Conservation (phyloP, 805 yeast genomes). For the Kuraishia molischiana region DNA sequence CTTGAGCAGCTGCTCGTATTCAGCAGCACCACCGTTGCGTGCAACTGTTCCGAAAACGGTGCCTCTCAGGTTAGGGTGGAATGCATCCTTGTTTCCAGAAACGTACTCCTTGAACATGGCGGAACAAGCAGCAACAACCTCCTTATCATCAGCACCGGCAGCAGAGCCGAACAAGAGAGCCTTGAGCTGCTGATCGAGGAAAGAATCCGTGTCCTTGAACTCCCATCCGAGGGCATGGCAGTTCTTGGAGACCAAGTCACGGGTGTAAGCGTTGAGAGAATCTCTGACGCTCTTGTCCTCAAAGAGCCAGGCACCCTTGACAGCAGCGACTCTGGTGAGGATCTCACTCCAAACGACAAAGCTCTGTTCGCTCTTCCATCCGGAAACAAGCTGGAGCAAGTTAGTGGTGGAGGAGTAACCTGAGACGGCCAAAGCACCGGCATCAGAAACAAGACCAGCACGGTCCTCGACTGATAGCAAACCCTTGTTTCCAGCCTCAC, state of each 20-base stretch:
- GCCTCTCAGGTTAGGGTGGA: slow-evolving; percentile 66
- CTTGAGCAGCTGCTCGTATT: slow-evolving; percentile 51
- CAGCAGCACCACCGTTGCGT: slow-evolving; percentile 46
- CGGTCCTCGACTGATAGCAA: slow-evolving; percentile 66
- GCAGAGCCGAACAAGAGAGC: slow-evolving; percentile 54
- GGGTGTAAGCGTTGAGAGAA: slow-evolving; percentile 41
- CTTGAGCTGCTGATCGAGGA: slow-evolving; percentile 58
- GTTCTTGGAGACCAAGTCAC: slow-evolving; percentile 46
- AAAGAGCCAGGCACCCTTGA: slow-evolving; percentile 46
- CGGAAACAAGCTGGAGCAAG: slow-evolving; percentile 46
- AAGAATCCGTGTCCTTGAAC: slow-evolving; percentile 45
- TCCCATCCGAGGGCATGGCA: slow-evolving; percentile 55
- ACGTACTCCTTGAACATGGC: slow-evolving; percentile 42
- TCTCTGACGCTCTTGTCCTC: slow-evolving; percentile 35
- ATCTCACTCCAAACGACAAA: slow-evolving; percentile 65
- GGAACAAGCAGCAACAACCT: slow-evolving; percentile 33
- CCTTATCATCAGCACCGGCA: slow-evolving; percentile 37
- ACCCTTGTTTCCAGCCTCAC: slow-evolving; percentile 45
- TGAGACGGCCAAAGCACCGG: slow-evolving; percentile 58
- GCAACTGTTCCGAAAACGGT: slow-evolving; percentile 62
- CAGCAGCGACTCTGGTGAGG: slow-evolving; percentile 32
- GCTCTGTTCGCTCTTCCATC: slow-evolving; percentile 50
- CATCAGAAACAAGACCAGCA: slow-evolving; percentile 76
- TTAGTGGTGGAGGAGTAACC: slow-evolving; percentile 58
- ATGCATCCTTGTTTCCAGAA: slow-evolving; percentile 55